Conservation (phyloP, 805 yeast genomes). For the Komagataella mondaviorum region DNA sequence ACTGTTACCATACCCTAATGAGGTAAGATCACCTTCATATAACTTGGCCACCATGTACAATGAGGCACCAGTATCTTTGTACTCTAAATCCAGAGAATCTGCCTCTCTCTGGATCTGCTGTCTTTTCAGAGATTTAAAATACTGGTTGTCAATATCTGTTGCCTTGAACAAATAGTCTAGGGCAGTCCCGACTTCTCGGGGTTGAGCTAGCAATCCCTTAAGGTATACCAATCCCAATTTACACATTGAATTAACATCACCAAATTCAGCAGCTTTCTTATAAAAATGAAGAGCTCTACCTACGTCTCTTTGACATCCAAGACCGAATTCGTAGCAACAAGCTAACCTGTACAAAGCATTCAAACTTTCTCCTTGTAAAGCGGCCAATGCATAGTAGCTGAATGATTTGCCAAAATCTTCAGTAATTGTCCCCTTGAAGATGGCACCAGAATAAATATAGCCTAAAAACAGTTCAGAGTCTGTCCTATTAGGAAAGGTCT, state of each 20-base stretch:
- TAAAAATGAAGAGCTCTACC: conserved; percentile 40
- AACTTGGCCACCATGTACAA: conserved; percentile 20
- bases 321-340: conserved; percentile 56
- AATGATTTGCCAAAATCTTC: conserved; percentile 49
- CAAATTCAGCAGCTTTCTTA: conserved; percentile 45
- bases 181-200: conserved; percentile 26
- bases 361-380: conserved; percentile 35
- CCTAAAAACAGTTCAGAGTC: conserved; percentile 50
- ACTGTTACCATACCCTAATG: conserved; percentile 10
- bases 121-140: neutral
- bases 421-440: conserved; percentile 32
- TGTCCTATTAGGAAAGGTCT: conserved; percentile 30
- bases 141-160: conserved; percentile 12
- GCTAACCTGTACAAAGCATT: conserved; percentile 59
- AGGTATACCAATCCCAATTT: conserved; percentile 55
- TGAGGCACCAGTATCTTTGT: conserved; percentile 19
- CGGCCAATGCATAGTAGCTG: conserved; percentile 45
- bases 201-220: conserved; percentile 28
- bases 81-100: conserved; percentile 11
- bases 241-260: conserved; percentile 57
- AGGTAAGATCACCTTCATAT: conserved; percentile 19
- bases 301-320: conserved; percentile 31
- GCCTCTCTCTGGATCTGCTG: conserved; percentile 10
- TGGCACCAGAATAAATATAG: conserved; percentile 38
- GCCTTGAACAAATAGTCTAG: conserved; percentile 40